Conservation (phyloP, 306 rosid genomes). For the apple (Malus domestica) region ASM211411v1 NC_041795.1:1011001-1011500, state of each 20-base stretch:
- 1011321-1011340: background rate
- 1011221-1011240: background rate
- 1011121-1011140: conserved; percentile 73
- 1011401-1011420: background rate
- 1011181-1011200: background rate
- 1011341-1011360: background rate
- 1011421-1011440: conserved; percentile 36
- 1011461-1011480: conserved; percentile 97
- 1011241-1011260: background rate
- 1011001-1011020: conserved; percentile 55
- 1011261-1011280: background rate
- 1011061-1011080: conserved; percentile 65
- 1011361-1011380: background rate
- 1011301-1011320: background rate
- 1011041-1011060: conserved; percentile 82
- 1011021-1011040: conserved; percentile 89
- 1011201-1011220: background rate
- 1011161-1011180: background rate
- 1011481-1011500: conserved; percentile 95
- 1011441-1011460: conserved; percentile 76
- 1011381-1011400: background rate
- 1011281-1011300: background rate
- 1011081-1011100: conserved; percentile 56
- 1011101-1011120: conserved; percentile 57
- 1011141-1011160: conserved; percentile 62